Base-by-base conservation (phyloP, 331 rosid species). In the Pyracantha coccinea region DNA sequence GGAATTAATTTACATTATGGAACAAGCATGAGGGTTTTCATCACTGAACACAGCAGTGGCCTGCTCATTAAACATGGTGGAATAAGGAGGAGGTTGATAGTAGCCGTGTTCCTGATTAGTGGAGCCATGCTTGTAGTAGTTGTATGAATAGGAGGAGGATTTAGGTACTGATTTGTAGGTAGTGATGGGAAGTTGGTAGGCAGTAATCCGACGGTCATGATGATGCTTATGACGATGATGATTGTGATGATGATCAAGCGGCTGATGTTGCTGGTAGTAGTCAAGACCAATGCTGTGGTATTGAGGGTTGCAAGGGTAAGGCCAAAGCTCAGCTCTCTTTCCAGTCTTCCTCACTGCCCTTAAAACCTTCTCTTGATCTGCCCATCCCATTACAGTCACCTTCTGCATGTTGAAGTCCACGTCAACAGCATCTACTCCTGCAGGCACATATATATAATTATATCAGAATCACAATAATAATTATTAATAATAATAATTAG, bases 371-470 rank as follows among this genome's bases (percentile, higher is more conserved):
- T 76, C 73, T 60, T 82, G 84, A 16, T 85, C 78, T n/a, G 86
- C 88, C 93, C 92, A 89, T 65, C 97, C 97, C 87, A 84, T 89
- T 19, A 92, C 97, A 0, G 96, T 86, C 66, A 92, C 93, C 85
- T 89, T 92, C 61, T 92, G 97, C 87, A 84, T 75, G 73, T 71
- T 72, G 54, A 82, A 72, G 79, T 92, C 87, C 73, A 88, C 85
- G 12, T 88, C 89, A 21, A 92, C 86, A 57, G 78, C 79, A 41
- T 89, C 88, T 35, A 92, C 92, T 50, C 97, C 97, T 92, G 44
- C 44, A 38, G 60, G 55, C 1, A 50, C 55, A 50, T 50, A 17
- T 6, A 50, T 50, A 50, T 2, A 50, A 50, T 50, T 16, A 50
- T 50, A 6, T 50, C 55, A 50, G 55, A 50, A 50, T 16, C 55